Evolutionary conservation across 1,139 yeast genomes (phyloP).

Genomic region (Suhomyces wounanorum): DNA sequence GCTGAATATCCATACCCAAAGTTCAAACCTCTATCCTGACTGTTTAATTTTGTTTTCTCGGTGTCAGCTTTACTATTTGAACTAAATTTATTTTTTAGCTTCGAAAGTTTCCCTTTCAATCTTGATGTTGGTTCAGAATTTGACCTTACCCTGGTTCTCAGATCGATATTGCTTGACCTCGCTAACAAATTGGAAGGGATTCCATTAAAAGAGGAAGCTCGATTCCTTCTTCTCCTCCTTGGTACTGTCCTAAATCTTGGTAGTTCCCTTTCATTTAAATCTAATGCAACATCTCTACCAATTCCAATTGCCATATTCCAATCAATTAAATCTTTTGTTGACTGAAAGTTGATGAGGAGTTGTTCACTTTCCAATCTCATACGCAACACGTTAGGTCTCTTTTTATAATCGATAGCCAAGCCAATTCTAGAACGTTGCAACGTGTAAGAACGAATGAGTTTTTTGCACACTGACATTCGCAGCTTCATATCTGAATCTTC

Average conservation of each 20-base stretch:
- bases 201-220: constrained; percentile 1
- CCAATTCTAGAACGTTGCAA: constrained; percentile 72
- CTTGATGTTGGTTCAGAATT: constrained; percentile 18
- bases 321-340: constrained; percentile 58
- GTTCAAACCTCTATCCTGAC: constrained; percentile 6
- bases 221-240: constrained; percentile 54
- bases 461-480: constrained; percentile 9
- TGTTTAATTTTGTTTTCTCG: background rate
- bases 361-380: constrained; percentile 71
- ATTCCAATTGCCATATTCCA: constrained; percentile 64
- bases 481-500: constrained; percentile 11
- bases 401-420: constrained; percentile 67
- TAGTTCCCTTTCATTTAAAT: constrained; percentile 56
- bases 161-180: constrained; percentile 1
- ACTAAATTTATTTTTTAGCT: constrained; percentile 20
- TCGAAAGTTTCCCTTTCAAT: constrained; percentile 25
- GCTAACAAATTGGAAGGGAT: background rate
- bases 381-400: constrained; percentile 58
- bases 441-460: constrained; percentile 51
- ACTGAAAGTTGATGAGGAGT: constrained; percentile 55
- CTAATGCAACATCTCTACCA: constrained; percentile 68
- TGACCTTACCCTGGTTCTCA: constrained; percentile 20
- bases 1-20: constrained; percentile 2
- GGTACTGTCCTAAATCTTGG: constrained; percentile 78
- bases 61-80: constrained; percentile 2